Evolutionary conservation across 306 rosid genomes (phyloP).

Genomic region (Luffa acutangula): DNA sequence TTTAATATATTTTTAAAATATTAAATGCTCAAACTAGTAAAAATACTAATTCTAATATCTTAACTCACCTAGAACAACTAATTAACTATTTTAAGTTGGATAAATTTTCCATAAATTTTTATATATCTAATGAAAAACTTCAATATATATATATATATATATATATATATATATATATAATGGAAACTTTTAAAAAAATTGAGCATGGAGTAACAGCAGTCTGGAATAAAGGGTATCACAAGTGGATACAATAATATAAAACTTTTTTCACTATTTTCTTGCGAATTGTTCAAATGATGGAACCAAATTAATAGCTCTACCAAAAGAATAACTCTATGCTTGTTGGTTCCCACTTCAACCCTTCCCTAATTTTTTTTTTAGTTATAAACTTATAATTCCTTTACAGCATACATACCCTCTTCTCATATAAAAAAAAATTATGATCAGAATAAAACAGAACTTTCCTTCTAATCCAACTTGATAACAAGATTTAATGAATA

Average conservation of each 20-base stretch:
- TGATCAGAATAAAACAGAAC: background rate
- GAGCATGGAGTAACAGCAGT: background rate
- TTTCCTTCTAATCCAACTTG: background rate
- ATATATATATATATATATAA: too few species aligned
- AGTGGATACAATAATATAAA: background rate
- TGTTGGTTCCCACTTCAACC: background rate
- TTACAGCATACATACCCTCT: background rate
- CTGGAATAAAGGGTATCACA: background rate
- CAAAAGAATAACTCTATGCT: background rate
- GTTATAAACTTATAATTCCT: background rate
- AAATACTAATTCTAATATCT: too few species aligned
- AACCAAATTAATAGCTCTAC: background rate
- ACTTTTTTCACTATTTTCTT: background rate
- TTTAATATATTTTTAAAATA: too few species aligned
- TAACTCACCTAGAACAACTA: too few species aligned
- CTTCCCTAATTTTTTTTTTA: background rate
- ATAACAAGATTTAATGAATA: background rate
- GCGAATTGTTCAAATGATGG: background rate
- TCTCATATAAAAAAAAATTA: background rate
- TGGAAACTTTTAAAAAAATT: background rate
- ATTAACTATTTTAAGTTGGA: too few species aligned
- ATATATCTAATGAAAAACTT: too few species aligned
- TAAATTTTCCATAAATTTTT: too few species aligned
- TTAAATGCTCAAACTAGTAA: too few species aligned
- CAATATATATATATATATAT: too few species aligned